Conservation (phyloP, 768 basidiomycete genomes). For the Suillus placidus region DNA sequence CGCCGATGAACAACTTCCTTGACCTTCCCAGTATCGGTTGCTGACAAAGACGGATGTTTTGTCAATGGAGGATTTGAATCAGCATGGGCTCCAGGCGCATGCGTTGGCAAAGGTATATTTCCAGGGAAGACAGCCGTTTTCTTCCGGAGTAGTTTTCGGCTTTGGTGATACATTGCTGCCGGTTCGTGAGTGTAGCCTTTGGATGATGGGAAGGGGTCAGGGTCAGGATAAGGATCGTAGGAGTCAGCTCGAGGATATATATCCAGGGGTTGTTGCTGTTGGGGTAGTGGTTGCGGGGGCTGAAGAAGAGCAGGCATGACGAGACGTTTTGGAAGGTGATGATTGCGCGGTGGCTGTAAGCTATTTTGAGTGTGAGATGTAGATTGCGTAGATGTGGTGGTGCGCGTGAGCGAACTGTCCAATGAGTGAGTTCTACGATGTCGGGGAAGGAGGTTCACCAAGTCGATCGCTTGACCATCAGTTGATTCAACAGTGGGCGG, state of each 20-base stretch:
- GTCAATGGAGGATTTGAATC: conserved; percentile 14
- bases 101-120: conserved; percentile 29
- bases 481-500: conserved; percentile 9
- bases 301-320: conserved; percentile 77
- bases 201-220: conserved; percentile 12
- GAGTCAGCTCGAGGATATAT: conserved; percentile 14
- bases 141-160: conserved; percentile 27
- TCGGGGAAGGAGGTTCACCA: conserved; percentile 6
- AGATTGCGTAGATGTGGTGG: conserved; percentile 10
- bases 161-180: conserved; percentile 15
- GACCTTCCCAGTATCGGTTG: conserved; percentile 19
- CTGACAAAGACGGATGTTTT: conserved; percentile 17
- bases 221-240: conserved; percentile 10
- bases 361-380: conserved; percentile 14
- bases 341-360: conserved; percentile 23
- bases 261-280: conserved; percentile 16
- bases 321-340: conserved; percentile 61
- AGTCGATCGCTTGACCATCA: conserved; percentile 7
- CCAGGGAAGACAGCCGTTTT: conserved; percentile 26
- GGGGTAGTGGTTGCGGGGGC: conserved; percentile 25
- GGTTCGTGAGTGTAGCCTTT: conserved; percentile 11
- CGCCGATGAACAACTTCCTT: conserved; percentile 33
- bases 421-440: conserved; percentile 16
- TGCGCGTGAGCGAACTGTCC: conserved; percentile 14
- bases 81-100: conserved; percentile 19